phyloP scores from a whole-genome alignment of 164 flowering plant species.

The Umbellularia californica region DNA sequence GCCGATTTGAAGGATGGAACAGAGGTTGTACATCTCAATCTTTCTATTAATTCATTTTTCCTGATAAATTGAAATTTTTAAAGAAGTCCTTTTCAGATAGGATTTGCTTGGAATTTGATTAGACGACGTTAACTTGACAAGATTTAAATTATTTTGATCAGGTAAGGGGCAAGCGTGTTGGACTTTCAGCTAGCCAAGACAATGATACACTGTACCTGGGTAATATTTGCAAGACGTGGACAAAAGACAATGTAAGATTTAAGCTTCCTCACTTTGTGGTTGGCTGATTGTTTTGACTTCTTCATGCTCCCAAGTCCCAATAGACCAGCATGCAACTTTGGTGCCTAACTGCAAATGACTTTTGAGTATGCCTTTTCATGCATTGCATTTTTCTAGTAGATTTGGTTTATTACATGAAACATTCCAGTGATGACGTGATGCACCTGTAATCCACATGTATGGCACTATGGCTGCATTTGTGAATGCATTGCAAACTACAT shows the following conservation, averaged over 20 bases:
- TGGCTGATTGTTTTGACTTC: not conserved
- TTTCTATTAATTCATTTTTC: not conserved
- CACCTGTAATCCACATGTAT: not conserved
- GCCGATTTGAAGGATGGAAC: slow-evolving; percentile 36
- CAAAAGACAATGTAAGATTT: slow-evolving; percentile 30
- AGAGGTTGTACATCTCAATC: slow-evolving; percentile 22
- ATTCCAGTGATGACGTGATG: not conserved
- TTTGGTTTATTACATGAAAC: not conserved
- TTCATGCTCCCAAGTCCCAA: not conserved
- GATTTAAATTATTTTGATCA: slow-evolving; percentile 11
- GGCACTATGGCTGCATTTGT: not conserved
- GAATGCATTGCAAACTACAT: not conserved
- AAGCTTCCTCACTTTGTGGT: not conserved
- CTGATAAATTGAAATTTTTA: not conserved
- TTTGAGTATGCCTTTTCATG: not conserved
- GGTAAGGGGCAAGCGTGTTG: slow-evolving; percentile 37
- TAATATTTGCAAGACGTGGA: slow-evolving; percentile 43
- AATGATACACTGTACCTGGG: slow-evolving; percentile 39
- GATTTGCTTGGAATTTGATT: not conserved
- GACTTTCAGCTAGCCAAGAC: slow-evolving; percentile 36
- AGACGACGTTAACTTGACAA: not conserved
- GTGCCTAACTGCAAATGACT: not conserved
- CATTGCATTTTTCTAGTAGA: not conserved
- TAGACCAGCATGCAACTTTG: not conserved
- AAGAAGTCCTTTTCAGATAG: not conserved